Conservation (phyloP, 257 asterid species). For the Mitragyna speciosa region DNA sequence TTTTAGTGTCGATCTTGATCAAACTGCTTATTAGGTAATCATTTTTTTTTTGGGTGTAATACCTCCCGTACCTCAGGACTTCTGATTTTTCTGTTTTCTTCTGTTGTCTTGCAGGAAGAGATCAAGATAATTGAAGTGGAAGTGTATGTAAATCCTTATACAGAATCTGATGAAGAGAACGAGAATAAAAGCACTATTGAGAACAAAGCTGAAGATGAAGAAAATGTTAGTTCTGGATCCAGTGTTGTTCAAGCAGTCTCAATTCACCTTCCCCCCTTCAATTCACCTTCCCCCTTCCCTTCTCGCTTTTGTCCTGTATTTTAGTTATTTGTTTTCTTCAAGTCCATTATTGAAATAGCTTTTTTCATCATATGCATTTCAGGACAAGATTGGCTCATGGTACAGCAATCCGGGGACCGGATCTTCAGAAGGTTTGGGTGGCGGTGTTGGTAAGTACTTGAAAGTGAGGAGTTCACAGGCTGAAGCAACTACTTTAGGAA, state of each 20-base stretch:
- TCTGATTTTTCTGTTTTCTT: neutral
- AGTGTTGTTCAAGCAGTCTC: neutral
- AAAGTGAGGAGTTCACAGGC: slow-evolving; percentile 42
- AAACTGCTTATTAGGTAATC: neutral
- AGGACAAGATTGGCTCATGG: slow-evolving; percentile 96
- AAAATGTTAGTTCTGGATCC: slow-evolving; percentile 49
- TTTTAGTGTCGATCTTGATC: neutral
- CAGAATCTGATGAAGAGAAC: slow-evolving; percentile 78
- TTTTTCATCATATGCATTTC: slow-evolving; percentile 22
- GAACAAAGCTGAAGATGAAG: slow-evolving; percentile 60
- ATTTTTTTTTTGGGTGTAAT: neutral
- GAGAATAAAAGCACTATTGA: slow-evolving; percentile 55
- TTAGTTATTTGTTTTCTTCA: neutral
- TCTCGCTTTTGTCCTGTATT: neutral
- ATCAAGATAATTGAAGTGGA: slow-evolving; percentile 76
- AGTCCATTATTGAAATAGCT: neutral
- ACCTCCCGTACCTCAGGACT: neutral
- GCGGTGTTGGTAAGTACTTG: slow-evolving; percentile 82
- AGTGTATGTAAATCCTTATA: slow-evolving; percentile 78
- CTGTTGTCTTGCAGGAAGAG: slow-evolving; percentile 63
- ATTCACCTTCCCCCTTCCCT: neutral
- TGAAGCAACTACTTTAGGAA: slow-evolving; percentile 31
- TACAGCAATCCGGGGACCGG: slow-evolving; percentile 77
- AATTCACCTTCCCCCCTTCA: neutral
- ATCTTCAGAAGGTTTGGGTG: slow-evolving; percentile 47